These are phyloP conservation scores for Sporothrix brunneoviolacea DNA, from an alignment of 2,329 filamentous ascomycete species.

Conservation along the genomic window DNA sequence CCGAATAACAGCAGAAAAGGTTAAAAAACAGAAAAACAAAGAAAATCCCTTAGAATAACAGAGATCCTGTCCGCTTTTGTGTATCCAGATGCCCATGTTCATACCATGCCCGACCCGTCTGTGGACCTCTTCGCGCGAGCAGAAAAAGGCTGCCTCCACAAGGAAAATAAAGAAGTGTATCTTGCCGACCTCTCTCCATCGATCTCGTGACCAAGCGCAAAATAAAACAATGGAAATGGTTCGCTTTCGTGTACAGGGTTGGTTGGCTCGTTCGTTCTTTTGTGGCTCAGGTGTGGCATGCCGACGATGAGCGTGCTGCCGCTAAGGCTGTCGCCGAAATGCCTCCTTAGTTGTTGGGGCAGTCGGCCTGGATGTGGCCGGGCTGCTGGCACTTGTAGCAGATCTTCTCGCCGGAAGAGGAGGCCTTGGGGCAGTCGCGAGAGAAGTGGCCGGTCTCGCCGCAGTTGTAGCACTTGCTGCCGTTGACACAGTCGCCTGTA, in stretches of 20 bases:
- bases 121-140: constrained; percentile 24
- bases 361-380: constrained; percentile 89
- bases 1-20: constrained; percentile 15
- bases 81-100: constrained; percentile 27
- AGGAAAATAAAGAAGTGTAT: constrained; percentile 26
- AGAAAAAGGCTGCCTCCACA: constrained; percentile 19
- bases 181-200: constrained; percentile 22
- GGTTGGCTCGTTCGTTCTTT: constrained; percentile 16
- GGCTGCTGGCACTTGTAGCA: constrained; percentile 91
- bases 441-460: constrained; percentile 90
- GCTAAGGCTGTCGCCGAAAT: not conserved
- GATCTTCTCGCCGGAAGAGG: constrained; percentile 79
- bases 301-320: constrained; percentile 15
- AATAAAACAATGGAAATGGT: constrained; percentile 9
- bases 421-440: constrained; percentile 92
- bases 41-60: constrained; percentile 11
- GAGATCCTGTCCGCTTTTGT: constrained; percentile 19
- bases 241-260: constrained; percentile 13
- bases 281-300: constrained; percentile 12
- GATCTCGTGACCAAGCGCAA: constrained; percentile 16
- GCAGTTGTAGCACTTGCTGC: constrained; percentile 99
- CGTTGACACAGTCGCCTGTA: constrained; percentile 84
- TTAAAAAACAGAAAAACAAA: constrained; percentile 17
- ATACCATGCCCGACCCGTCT: constrained; percentile 23
- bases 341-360: constrained; percentile 65